These are phyloP conservation scores for Dendrobium chrysotoxum DNA, from an alignment of 106 monocot genomes.

Conservation along the genomic window DNA sequence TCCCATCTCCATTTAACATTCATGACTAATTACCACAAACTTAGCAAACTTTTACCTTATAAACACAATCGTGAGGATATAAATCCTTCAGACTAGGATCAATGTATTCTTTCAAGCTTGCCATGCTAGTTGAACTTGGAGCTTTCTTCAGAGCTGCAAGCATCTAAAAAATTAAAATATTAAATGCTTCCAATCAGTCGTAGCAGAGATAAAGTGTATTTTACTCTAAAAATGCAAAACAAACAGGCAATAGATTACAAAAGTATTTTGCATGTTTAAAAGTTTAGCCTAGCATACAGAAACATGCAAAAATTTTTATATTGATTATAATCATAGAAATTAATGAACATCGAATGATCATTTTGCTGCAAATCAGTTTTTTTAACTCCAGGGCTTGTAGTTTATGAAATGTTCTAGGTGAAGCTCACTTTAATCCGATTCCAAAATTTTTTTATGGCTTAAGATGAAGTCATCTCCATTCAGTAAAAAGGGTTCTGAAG, in stretches of 20 bases:
- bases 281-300: not conserved
- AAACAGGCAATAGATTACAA: no score
- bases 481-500: not conserved
- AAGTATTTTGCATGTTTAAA: not conserved
- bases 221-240: no score
- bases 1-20: not conserved
- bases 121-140: constrained; percentile 68
- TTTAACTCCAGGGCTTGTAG: no score
- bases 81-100: constrained; percentile 79
- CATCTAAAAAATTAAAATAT: constrained; percentile 50
- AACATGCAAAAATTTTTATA: not conserved
- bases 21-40: not conserved
- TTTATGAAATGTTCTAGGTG: no score
- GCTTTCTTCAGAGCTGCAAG: constrained; percentile 62
- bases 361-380: no score
- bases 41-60: constrained; percentile 45
- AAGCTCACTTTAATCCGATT: no score
- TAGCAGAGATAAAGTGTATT: not conserved
- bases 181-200: not conserved
- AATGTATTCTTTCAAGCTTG: constrained; percentile 58
- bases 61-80: constrained; percentile 92
- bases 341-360: not conserved
- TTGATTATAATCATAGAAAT: not conserved
- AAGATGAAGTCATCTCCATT: not conserved
- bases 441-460: no score